These are phyloP conservation scores for Phlebopus sp. DNA, from an alignment of 1,284 basidiomycete species.

Conservation along the genomic window DNA sequence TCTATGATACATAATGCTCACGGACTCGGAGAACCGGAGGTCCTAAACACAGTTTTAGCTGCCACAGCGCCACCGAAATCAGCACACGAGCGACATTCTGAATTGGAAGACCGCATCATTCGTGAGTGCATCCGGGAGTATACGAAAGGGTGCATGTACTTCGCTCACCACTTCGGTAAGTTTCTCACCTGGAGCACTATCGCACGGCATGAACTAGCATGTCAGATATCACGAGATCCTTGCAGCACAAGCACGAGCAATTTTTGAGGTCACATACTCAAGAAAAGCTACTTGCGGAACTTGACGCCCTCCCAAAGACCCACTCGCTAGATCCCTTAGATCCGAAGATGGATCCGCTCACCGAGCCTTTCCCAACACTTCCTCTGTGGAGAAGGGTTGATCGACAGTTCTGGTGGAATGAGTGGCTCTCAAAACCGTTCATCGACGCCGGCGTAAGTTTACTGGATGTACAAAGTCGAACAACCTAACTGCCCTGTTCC, in stretches of 20 bases:
- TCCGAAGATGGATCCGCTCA: slow-evolving; percentile 50
- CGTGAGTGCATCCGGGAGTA: slow-evolving; percentile 69
- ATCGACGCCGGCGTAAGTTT: slow-evolving; percentile 66
- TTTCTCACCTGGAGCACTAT: neutral
- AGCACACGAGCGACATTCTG: slow-evolving; percentile 61
- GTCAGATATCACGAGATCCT: slow-evolving; percentile 71
- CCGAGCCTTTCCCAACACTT: slow-evolving; percentile 67
- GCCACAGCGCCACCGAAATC: slow-evolving; percentile 59
- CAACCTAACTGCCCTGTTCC: neutral
- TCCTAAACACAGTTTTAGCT: slow-evolving; percentile 54
- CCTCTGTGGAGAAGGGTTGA: slow-evolving; percentile 85
- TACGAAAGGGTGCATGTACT: slow-evolving; percentile 78
- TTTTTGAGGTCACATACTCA: slow-evolving; percentile 53
- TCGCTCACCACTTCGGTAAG: slow-evolving; percentile 73
- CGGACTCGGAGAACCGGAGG: slow-evolving; percentile 51
- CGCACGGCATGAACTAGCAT: neutral
- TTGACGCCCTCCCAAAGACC: slow-evolving; percentile 40
- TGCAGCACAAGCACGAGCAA: slow-evolving; percentile 76
- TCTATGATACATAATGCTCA: slow-evolving; percentile 47
- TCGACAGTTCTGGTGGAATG: slow-evolving; percentile 88
- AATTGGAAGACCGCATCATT: slow-evolving; percentile 77
- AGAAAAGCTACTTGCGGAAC: slow-evolving; percentile 53
- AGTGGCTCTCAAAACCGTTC: slow-evolving; percentile 73
- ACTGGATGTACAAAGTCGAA: neutral
- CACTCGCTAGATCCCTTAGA: slow-evolving; percentile 23